Percentiles rank a stretch among this genome's conserved stretches.
Conservation (phyloP, 306 rosid species). For the barrel medic (Medicago truncatula) region DNA sequence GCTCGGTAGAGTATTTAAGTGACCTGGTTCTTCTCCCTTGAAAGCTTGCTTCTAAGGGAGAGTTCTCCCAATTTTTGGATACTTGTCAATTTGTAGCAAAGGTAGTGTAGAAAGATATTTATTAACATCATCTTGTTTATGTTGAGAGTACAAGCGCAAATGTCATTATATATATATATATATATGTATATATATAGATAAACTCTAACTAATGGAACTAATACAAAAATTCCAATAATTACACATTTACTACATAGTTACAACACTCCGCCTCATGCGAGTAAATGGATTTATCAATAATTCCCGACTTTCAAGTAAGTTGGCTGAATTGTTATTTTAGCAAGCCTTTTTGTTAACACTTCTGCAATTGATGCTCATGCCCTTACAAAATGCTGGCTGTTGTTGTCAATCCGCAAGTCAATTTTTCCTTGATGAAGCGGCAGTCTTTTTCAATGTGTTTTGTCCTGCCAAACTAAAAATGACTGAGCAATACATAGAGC, state of each 20-base stretch:
- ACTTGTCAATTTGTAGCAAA: neutral
- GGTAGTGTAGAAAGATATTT: neutral
- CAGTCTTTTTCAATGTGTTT: neutral
- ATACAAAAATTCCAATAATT: neutral
- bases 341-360: neutral
- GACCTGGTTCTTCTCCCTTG: neutral
- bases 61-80: neutral
- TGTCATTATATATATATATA: too few relatives aligned
- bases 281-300: neutral
- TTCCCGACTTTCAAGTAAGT: neutral
- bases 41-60: neutral
- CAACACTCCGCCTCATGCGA: neutral
- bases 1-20: neutral
- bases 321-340: neutral
- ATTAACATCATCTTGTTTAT: neutral
- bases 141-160: neutral
- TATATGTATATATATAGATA: neutral
- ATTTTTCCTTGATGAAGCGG: neutral
- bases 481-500: neutral
- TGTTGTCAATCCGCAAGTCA: neutral
- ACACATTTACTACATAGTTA: neutral
- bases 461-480: neutral
- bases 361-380: neutral
- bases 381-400: neutral
- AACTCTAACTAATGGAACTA: neutral